Conservation (phyloP, 2,329 filamentous ascomycete species). For the Fusarium albidum region DNA sequence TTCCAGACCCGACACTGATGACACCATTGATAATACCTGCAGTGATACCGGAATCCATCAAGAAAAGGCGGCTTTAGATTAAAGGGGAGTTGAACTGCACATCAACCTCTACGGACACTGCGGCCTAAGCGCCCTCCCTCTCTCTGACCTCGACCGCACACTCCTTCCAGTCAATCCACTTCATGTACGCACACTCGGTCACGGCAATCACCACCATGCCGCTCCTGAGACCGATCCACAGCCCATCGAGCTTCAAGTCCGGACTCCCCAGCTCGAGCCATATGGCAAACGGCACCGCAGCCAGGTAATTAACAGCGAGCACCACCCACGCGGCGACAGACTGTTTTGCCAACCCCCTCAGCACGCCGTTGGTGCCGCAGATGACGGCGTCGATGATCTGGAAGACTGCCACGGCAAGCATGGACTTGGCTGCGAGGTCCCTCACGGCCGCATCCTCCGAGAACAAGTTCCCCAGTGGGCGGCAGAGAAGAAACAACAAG, state of each 20-base stretch:
- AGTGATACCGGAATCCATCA: too few species aligned
- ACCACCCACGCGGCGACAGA: conserved; percentile 34
- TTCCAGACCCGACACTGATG: too few species aligned
- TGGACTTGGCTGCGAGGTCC: conserved; percentile 21
- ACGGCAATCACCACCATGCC: conserved; percentile 37
- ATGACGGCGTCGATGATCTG: conserved; percentile 32
- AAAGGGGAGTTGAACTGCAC: too few species aligned
- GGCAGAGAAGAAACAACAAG: conserved; percentile 23
- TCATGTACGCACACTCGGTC: conserved; percentile 36
- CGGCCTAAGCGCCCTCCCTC: conserved; percentile 32
- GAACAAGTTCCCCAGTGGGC: conserved; percentile 25
- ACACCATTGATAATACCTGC: too few species aligned
- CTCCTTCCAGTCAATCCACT: conserved; percentile 36
- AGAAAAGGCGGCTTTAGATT: too few species aligned
- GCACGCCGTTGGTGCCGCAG: conserved; percentile 30
- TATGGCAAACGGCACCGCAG: conserved; percentile 29
- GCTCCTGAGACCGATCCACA: conserved; percentile 36
- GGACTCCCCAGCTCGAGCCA: conserved; percentile 31
- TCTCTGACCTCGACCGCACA: conserved; percentile 35
- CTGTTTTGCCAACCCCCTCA: conserved; percentile 31
- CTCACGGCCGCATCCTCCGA: conserved; percentile 27
- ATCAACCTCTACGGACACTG: too few species aligned
- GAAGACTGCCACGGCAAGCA: conserved; percentile 29
- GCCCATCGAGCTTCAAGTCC: conserved; percentile 35
- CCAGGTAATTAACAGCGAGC: conserved; percentile 30